Evolutionary conservation across 2,329 filamentous ascomycete species (phyloP), one percentile per base, ranked within the genome.

Genomic region (Fusarium zealandicum): DNA sequence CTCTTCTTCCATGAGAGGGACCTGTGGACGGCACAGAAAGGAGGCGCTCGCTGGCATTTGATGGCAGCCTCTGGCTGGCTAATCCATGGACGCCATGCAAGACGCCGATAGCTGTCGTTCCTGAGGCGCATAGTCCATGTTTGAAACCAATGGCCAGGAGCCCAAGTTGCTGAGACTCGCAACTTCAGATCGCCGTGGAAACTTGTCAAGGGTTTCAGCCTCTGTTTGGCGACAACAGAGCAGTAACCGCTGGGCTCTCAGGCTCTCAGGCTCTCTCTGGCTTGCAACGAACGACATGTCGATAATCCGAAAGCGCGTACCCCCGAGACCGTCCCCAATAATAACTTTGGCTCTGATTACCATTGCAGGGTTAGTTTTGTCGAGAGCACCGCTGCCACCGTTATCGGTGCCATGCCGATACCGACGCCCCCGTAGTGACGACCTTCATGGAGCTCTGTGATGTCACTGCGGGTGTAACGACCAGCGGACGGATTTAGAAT

Each of bases 381-480:
- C 59, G 11, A 32, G 6, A 16, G 31, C 32, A 43, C 37, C 41
- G 16, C 31, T n/a, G n/a, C n/a, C n/a, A 6, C 30, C 36, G n/a
- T n/a, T n/a, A n/a, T n/a, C n/a, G n/a, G n/a, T 43, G 46, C 39
- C 54, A 46, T 52, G 43, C 44, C 39, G 49, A 50, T 20, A 16
- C 46, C 36, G 37, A 49, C 31, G 41, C 30, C 44, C 43, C 28
- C 43, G 38, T 41, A 42, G 42, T 58, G 25, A 54, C 20, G 44
- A 49, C 17, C 38, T 38, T 42, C 40, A 37, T 59, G 38, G 33
- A 27, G 35, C 43, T 51, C 25, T 41, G 54, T 63, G 61, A 63
- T 63, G 61, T 63, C 61, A 63, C 61, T 61, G 54, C 51, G 61
- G 61, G 47, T 61, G 46, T 51, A 44, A 53, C 51, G 37, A 41